Evolutionary conservation across 1,139 yeast species (phyloP).

Genomic region (Spathaspora sp.): DNA sequence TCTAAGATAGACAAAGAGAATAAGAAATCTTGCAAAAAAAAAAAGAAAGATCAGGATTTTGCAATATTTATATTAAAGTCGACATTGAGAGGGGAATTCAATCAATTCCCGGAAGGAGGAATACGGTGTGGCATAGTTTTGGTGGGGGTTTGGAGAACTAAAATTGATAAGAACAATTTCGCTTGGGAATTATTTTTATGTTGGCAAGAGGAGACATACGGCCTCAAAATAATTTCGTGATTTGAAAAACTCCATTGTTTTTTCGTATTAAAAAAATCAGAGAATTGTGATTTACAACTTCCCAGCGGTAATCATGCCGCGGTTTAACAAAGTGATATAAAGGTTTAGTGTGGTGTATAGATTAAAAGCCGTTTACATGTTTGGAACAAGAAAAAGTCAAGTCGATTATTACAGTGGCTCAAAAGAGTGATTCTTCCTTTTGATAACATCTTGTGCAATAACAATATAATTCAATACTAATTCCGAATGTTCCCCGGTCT

Average conservation of each 20-base stretch:
- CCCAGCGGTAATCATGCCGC: not conserved
- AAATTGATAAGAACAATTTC: slow-evolving; percentile 1
- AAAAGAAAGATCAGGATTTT: not conserved
- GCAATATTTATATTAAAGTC: not conserved
- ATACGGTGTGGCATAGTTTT: not conserved
- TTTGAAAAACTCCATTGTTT: slow-evolving; percentile 1
- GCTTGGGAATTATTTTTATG: not conserved
- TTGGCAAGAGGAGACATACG: slow-evolving; percentile 1
- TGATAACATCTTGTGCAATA: not conserved
- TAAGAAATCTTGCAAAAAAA: not conserved
- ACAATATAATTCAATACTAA: not conserved
- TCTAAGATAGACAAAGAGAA: not conserved
- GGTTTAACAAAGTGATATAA: not conserved
- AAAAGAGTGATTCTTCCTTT: not conserved
- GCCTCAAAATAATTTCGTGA: slow-evolving; percentile 1
- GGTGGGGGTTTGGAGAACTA: not conserved
- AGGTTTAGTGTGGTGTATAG: not conserved
- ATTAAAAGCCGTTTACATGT: not conserved
- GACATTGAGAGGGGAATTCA: not conserved
- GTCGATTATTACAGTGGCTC: slow-evolving; percentile 1
- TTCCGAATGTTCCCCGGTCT: not conserved
- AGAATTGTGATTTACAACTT: not conserved
- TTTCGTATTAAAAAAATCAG: not conserved
- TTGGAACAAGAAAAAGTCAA: not conserved
- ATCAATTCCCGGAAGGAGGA: not conserved